These are phyloP conservation scores for Panicum miliaceum DNA, from an alignment of 176 grass and related monocot species.

Conservation along the genomic window DNA sequence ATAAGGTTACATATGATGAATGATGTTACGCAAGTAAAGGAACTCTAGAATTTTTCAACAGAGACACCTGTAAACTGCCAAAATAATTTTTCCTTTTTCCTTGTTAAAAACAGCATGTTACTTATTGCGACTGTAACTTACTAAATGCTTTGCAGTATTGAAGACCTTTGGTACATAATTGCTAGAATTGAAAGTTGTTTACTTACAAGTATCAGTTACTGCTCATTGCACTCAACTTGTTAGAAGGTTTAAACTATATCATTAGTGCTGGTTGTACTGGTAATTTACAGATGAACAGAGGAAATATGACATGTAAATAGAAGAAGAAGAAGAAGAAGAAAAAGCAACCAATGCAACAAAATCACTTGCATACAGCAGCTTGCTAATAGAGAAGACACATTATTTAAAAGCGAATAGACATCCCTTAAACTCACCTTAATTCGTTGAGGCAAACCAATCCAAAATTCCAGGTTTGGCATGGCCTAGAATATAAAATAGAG, in stretches of 20 bases:
- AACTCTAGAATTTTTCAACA: conserved; percentile 10
- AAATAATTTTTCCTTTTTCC: conserved; percentile 10
- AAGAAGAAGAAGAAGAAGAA: background rate
- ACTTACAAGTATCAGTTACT: conserved; percentile 20
- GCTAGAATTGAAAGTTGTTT: conserved; percentile 18
- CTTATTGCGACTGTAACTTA: background rate
- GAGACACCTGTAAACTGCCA: background rate
- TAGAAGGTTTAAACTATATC: background rate
- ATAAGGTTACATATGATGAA: conserved; percentile 31
- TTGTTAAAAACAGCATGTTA: conserved; percentile 15
- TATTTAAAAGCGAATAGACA: conserved; percentile 32
- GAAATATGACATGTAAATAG: background rate
- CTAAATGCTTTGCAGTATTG: conserved; percentile 11
- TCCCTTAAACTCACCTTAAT: conserved; percentile 52
- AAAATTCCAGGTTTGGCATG: conserved; percentile 89
- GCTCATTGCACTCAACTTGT: background rate
- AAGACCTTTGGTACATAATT: background rate
- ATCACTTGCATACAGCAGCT: conserved; percentile 7
- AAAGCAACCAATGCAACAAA: background rate
- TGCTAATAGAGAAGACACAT: background rate
- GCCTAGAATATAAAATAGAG: conserved; percentile 57
- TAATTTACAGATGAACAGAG: background rate
- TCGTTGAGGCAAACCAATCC: conserved; percentile 69
- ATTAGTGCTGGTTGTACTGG: background rate
- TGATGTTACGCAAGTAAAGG: conserved; percentile 11